A percentile compares a stretch with the other conserved stretches of the same genome.
Conservation (phyloP, 2,329 filamentous ascomycete species). For the Aspergillus candidus region DNA sequence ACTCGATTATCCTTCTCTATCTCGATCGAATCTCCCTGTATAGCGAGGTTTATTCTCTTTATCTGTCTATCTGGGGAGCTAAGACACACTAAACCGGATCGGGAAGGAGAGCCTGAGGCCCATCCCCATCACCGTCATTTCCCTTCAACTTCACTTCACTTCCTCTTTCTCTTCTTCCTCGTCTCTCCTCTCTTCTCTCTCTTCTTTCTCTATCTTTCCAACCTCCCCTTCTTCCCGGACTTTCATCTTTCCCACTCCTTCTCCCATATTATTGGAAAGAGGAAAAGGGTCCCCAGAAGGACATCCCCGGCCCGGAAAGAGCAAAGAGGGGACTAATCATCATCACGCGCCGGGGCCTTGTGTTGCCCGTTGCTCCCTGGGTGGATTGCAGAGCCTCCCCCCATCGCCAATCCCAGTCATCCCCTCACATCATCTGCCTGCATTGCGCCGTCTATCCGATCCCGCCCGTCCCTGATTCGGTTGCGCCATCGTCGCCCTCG, state of each 20-base stretch:
- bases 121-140: not conserved
- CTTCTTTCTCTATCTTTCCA: not conserved
- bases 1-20: no score
- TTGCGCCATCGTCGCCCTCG: not conserved
- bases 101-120: no score
- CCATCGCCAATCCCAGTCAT: conserved; percentile 10
- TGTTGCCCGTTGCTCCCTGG: not conserved
- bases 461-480: not conserved
- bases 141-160: conserved; percentile 3
- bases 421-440: conserved; percentile 3
- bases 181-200: not conserved
- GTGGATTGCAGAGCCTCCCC: conserved; percentile 1
- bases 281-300: no score
- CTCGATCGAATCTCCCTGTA: no score
- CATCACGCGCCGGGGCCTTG: no score
- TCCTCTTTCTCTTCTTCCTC: conserved; percentile 1
- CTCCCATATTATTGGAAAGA: no score
- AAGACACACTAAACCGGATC: not conserved
- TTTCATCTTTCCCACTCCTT: no score
- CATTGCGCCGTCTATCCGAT: conserved; percentile 1
- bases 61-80: not conserved
- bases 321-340: no score
- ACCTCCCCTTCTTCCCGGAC: not conserved
- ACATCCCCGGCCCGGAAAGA: no score
- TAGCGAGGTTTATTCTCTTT: no score